Conservation (phyloP, 257 asterid species). For the Leptodermis oblonga region DNA sequence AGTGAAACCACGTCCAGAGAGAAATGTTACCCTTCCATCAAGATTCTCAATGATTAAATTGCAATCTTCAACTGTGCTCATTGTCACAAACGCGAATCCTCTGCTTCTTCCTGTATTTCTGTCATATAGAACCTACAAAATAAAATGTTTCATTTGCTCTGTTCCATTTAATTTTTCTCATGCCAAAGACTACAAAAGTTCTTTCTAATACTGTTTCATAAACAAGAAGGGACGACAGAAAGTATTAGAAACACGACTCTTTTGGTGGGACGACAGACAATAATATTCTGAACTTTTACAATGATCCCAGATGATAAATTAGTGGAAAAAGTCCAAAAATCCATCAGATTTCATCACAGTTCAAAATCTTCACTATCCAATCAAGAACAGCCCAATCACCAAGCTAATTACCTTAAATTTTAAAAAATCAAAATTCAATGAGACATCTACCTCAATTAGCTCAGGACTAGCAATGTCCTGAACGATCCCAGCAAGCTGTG, state of each 20-base stretch:
- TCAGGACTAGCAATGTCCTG: constrained; percentile 87
- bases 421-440: neutral
- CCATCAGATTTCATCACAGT: neutral
- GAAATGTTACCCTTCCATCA: constrained; percentile 66
- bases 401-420: neutral
- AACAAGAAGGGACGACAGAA: no score
- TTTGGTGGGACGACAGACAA: no score
- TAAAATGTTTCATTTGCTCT: neutral
- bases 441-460: constrained; percentile 68
- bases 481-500: constrained; percentile 91
- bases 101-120: constrained; percentile 81
- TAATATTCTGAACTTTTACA: neutral
- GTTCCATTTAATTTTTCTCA: neutral
- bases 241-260: no score
- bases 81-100: constrained; percentile 93
- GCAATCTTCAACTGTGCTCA: constrained; percentile 85
- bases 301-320: neutral
- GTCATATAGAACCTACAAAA: constrained; percentile 72
- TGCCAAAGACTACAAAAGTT: neutral
- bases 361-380: neutral
- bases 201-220: no score
- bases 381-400: neutral
- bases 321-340: neutral
- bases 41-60: constrained; percentile 62
- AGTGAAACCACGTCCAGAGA: neutral